Percentiles rank a stretch among this genome's conserved stretches.
Conservation (phyloP, 75 land plant species). For the Chamaecyparis obtusa region DNA sequence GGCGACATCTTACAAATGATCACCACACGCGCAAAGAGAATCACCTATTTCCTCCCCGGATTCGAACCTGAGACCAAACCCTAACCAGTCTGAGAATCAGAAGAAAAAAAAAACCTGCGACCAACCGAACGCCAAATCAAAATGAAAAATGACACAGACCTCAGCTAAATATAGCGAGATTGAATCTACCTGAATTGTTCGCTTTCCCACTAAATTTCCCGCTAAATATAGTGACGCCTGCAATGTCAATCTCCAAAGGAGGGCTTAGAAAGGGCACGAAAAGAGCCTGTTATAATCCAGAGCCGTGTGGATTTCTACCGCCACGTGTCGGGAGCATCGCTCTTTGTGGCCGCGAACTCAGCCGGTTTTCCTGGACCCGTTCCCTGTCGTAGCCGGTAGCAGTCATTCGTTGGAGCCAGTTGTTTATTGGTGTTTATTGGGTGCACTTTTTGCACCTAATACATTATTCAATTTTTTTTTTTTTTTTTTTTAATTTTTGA, state of each 20-base stretch:
- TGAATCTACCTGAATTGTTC: background rate
- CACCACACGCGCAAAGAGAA: background rate
- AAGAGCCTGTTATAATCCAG: background rate
- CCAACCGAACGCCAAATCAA: background rate
- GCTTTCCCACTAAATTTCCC: background rate
- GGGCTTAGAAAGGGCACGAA: background rate
- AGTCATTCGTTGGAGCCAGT: background rate
- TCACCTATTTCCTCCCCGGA: background rate
- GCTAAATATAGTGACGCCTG: background rate
- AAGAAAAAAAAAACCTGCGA: background rate
- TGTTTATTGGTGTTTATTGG: background rate
- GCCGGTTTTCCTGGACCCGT: background rate
- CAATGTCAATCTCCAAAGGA: background rate
- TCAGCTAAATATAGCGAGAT: background rate
- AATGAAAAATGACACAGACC: background rate
- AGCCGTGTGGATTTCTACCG: background rate
- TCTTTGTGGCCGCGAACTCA: background rate
- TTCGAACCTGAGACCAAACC: background rate
- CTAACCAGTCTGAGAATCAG: background rate
- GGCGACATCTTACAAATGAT: background rate
- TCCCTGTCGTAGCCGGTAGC: too few relatives aligned
- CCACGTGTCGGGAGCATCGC: background rate
- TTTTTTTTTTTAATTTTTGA: background rate
- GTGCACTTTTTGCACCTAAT: background rate
- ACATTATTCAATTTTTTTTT: background rate